Percentiles rank a stretch among this genome's conserved stretches.
phyloP scores from a whole-genome alignment of 345 rosid genomes.

The Pistacia atlantica region DNA sequence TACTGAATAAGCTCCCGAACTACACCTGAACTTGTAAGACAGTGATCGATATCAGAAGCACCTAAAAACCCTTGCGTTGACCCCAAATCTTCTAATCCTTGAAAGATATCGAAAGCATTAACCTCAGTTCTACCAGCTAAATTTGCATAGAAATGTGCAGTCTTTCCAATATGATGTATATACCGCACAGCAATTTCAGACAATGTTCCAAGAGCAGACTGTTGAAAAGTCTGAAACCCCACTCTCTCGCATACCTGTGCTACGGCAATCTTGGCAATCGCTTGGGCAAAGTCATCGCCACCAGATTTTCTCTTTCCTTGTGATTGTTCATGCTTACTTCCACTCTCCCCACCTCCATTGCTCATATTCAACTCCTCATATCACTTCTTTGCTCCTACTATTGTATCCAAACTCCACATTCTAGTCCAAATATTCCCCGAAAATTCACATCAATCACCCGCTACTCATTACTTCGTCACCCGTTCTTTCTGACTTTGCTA shows the following conservation, averaged over 20 bases:
- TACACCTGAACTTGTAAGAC: constrained; percentile 63
- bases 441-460: constrained; percentile 32
- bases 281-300: constrained; percentile 50
- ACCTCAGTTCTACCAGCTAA: constrained; percentile 63
- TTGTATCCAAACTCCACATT: constrained; percentile 35
- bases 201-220: constrained; percentile 67
- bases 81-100: constrained; percentile 72
- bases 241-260: constrained; percentile 73
- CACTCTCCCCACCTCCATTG: constrained; percentile 76
- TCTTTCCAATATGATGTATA: constrained; percentile 57
- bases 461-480: constrained; percentile 11
- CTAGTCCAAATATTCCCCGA: constrained; percentile 18
- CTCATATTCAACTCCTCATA: constrained; percentile 80
- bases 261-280: constrained; percentile 62
- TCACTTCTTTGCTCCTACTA: constrained; percentile 45
- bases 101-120: constrained; percentile 67
- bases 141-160: constrained; percentile 56
- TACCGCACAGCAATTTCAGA: constrained; percentile 59
- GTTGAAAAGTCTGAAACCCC: constrained; percentile 79
- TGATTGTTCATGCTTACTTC: constrained; percentile 39
- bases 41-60: constrained; percentile 57
- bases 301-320: constrained; percentile 41
- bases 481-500: neutral
- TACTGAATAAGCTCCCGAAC: constrained; percentile 65
- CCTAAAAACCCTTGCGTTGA: constrained; percentile 59